Evolutionary conservation across 768 basidiomycete species (phyloP), one percentile per base, ranked within the genome.

Genomic region (Leucocoprinus birnbaumii): DNA sequence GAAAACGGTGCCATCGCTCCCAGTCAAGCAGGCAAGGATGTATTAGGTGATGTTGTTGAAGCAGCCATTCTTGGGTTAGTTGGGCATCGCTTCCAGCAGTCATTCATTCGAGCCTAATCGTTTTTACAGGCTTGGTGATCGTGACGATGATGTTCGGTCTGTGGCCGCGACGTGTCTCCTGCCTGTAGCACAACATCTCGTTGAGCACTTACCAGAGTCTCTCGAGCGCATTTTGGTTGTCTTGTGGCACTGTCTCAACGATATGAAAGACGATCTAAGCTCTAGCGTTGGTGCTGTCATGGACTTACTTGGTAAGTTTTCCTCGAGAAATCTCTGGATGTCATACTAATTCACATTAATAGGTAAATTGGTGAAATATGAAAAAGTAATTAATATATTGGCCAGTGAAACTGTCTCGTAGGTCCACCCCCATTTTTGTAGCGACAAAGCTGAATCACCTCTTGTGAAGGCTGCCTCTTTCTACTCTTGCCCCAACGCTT

Each of bases 241-340:
- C 2, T 73, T 99, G 6, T 98, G 96, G 94, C 80, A 79, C 57
- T 98, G 95, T 63, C 72, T 99, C 35, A 82, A 82, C 22, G 89
- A 92, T 62, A 93, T 96, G 83, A 95, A 94, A 65, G 97, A 99
- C 67, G 97, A 99, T 62, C 71, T 99, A 2, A 93, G 94, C 59
- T 98, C 94, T 49, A 98, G 95, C 56, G 93, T 97, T 37, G 94
- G 94, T 38, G 88, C 91, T 9, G 94, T 98, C 22, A 98, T 99
- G 97, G 94, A 97, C 66, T 76, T 99, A 1, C 74, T 99, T n/a
- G 91, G 94, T 94, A 59, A 56, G 73, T 61, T 24, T 18, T 40
- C 61, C 53, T 10, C 14, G 16, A 10, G 19, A 11, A 40, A 13
- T 7, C 4, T 18, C 19, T 6, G 13, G 26, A 26, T 42, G 13